phyloP scores from a whole-genome alignment of 2,329 filamentous ascomycete genomes.

The Aureobasidium sp. region DNA sequence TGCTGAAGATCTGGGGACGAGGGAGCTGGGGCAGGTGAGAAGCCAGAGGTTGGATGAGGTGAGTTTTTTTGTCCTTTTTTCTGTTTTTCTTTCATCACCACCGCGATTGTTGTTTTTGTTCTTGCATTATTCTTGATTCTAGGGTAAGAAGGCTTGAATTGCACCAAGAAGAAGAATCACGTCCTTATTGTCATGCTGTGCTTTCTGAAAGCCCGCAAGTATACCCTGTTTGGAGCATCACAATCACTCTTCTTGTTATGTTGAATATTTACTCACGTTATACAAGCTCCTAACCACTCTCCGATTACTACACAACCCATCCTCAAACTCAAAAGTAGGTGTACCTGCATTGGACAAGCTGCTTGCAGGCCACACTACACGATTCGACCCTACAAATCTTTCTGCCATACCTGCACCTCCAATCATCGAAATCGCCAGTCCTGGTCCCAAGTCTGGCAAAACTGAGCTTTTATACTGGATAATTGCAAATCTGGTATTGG shows the following conservation, averaged over 20 bases:
- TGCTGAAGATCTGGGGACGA: constrained; percentile 43
- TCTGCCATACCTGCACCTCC: constrained; percentile 23
- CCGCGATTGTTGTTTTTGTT: not conserved
- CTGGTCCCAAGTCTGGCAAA: constrained; percentile 46
- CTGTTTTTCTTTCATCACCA: not conserved
- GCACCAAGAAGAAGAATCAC: not conserved
- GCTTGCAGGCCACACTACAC: constrained; percentile 17
- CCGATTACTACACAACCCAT: constrained; percentile 8
- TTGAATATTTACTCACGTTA: not conserved
- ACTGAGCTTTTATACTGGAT: constrained; percentile 52
- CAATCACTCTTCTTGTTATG: not conserved
- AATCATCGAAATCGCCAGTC: constrained; percentile 48
- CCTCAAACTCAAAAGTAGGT: constrained; percentile 30
- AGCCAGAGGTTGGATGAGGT: constrained; percentile 46
- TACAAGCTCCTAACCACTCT: constrained; percentile 4
- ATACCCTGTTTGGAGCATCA: not conserved
- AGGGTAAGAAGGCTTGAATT: not conserved
- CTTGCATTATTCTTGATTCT: not conserved
- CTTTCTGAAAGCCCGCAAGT: not conserved
- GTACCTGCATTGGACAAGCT: constrained; percentile 40
- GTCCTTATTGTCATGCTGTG: not conserved
- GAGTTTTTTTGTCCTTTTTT: constrained; percentile 17
- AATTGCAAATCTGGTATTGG: constrained; percentile 42
- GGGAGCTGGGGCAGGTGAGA: constrained; percentile 44
- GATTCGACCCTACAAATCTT: constrained; percentile 11